These are phyloP conservation scores for Hanseniaspora hatyaiensis DNA, from an alignment of 805 yeast species.

Conservation along the genomic window DNA sequence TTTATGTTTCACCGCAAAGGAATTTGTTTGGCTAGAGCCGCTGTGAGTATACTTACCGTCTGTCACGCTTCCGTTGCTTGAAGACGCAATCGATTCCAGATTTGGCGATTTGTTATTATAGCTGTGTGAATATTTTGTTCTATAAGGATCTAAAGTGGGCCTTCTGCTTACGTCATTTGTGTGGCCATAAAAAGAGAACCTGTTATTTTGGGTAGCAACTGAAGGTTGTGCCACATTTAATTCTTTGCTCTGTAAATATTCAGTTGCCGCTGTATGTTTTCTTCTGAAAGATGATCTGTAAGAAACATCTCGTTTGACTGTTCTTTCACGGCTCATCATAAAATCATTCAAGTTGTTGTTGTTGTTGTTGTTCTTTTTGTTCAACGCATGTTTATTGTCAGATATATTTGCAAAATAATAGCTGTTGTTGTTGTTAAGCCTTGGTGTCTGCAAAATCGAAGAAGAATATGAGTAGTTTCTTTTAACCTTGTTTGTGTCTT, in stretches of 20 bases:
- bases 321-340: slow-evolving; percentile 12
- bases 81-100: not conserved
- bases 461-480: slow-evolving; percentile 7
- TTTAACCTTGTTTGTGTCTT: slow-evolving; percentile 9
- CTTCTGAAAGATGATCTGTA: slow-evolving; percentile 14
- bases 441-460: slow-evolving; percentile 15
- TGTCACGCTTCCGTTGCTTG: slow-evolving; percentile 1
- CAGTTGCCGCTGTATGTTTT: slow-evolving; percentile 9
- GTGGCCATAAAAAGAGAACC: slow-evolving; percentile 1
- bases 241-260: slow-evolving; percentile 1
- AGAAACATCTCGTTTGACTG: slow-evolving; percentile 11
- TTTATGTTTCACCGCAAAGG: not conserved
- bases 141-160: slow-evolving; percentile 13
- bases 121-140: not conserved
- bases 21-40: not conserved
- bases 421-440: not conserved
- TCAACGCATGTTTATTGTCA: slow-evolving; percentile 25
- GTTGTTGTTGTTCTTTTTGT: not conserved
- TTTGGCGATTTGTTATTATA: not conserved
- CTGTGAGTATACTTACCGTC: slow-evolving; percentile 10
- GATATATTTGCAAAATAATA: slow-evolving; percentile 32
- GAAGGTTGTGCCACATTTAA: not conserved
- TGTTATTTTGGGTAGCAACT: not conserved
- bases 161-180: not conserved
- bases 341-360: slow-evolving; percentile 7